phyloP scores from a whole-genome alignment of 2,329 filamentous ascomycete species.

The Fusarium phyllophilum region DNA sequence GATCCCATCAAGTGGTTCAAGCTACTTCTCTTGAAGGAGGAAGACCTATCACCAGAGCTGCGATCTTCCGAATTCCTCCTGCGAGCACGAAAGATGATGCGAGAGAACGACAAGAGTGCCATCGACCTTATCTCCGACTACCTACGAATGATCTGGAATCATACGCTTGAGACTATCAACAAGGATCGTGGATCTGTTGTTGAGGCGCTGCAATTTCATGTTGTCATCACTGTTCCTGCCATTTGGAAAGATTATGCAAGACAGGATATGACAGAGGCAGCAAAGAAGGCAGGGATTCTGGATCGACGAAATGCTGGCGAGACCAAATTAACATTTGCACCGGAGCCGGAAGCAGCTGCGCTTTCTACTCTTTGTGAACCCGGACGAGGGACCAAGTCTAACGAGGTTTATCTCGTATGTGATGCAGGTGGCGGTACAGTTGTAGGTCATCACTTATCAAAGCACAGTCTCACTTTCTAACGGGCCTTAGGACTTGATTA shows the following conservation, averaged over 20 bases:
- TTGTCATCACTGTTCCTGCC: neutral
- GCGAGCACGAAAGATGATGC: neutral
- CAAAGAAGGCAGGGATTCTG: neutral
- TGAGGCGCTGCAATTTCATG: neutral
- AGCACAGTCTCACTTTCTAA: neutral
- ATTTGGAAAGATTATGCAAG: neutral
- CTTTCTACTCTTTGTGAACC: neutral
- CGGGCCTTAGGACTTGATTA: neutral
- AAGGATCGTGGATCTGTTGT: neutral
- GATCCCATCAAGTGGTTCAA: constrained; percentile 2
- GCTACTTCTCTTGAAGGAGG: neutral
- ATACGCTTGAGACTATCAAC: neutral
- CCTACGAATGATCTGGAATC: neutral
- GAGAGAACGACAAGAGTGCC: neutral
- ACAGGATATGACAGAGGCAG: neutral
- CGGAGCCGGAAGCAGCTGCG: neutral
- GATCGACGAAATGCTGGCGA: neutral
- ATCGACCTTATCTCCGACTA: neutral
- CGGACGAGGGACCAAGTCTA: neutral
- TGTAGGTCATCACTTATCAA: neutral
- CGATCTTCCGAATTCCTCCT: neutral
- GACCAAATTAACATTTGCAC: neutral
- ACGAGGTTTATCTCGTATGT: neutral
- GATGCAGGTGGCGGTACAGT: neutral
- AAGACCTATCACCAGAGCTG: neutral